Percentiles rank a stretch among this genome's conserved stretches.
Conservation (phyloP, 805 yeast genomes). For the Starmerella khaoyaiensis region DNA sequence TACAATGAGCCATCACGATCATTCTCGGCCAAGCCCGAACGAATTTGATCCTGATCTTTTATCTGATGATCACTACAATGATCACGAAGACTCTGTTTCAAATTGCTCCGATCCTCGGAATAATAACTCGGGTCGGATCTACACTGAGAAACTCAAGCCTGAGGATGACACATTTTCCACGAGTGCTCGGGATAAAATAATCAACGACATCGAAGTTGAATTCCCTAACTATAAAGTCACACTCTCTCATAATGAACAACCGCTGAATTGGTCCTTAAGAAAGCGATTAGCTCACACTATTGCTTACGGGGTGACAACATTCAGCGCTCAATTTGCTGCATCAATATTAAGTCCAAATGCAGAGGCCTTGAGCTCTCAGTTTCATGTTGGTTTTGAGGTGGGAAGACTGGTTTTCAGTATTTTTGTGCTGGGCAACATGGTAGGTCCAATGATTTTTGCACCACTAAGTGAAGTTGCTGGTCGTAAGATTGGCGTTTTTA, state of each 20-base stretch:
- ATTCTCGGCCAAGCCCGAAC: too few species aligned
- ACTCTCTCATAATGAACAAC: constrained; percentile 27
- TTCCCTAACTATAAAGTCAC: constrained; percentile 13
- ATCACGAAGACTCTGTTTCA: too few species aligned
- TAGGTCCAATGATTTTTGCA: constrained; percentile 47
- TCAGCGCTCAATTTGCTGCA: constrained; percentile 47
- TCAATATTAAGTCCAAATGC: constrained; percentile 40
- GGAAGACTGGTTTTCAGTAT: constrained; percentile 42
- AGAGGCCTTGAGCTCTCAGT: constrained; percentile 34
- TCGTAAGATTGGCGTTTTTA: constrained; percentile 38
- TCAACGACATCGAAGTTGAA: constrained; percentile 8
- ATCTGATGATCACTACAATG: too few species aligned
- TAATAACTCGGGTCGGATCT: too few species aligned
- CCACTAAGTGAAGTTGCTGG: constrained; percentile 49
- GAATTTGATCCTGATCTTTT: too few species aligned
- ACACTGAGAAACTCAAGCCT: too few species aligned
- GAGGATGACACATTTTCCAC: too few species aligned
- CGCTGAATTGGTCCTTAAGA: constrained; percentile 41
- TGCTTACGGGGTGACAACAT: constrained; percentile 32
- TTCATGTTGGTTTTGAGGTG: constrained; percentile 33
- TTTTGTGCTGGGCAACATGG: constrained; percentile 48
- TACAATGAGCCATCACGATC: too few species aligned
- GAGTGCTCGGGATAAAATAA: not conserved
- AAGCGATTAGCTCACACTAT: constrained; percentile 34
- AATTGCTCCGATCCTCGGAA: too few species aligned